These are phyloP conservation scores for Plectosphaerella plurivora DNA, from an alignment of 2,329 filamentous ascomycete genomes.

Conservation along the genomic window DNA sequence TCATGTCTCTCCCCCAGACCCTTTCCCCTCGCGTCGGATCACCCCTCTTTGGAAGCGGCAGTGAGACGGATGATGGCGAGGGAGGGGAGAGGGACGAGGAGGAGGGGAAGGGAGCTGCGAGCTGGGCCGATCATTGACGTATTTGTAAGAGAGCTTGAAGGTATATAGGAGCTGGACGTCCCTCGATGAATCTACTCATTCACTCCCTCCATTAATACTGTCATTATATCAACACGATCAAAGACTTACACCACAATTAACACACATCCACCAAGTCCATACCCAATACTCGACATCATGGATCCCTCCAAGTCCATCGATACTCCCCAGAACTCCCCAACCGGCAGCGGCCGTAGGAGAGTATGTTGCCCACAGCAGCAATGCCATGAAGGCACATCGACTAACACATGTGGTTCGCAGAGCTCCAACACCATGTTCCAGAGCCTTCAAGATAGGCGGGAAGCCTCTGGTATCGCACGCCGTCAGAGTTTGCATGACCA, in stretches of 20 bases:
- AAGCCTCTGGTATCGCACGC: constrained; percentile 38
- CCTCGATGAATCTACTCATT: not conserved
- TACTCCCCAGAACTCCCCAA: not conserved
- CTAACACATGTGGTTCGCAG: constrained; percentile 15
- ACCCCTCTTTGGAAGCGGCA: not conserved
- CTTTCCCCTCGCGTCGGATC: not conserved
- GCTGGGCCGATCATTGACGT: not conserved
- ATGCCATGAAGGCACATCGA: not conserved
- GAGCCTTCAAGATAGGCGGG: constrained; percentile 45
- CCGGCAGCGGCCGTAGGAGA: constrained; percentile 8
- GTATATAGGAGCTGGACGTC: not conserved
- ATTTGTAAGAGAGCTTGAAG: not conserved
- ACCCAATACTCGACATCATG: constrained; percentile 1
- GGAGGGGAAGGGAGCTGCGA: not conserved
- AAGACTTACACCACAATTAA: not conserved
- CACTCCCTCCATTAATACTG: too few relatives aligned
- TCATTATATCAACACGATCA: not conserved
- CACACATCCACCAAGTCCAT: not conserved
- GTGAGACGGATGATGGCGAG: not conserved
- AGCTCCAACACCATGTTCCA: constrained; percentile 48
- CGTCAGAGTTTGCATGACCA: constrained; percentile 54
- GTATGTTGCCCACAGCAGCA: not conserved
- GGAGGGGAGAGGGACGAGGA: not conserved
- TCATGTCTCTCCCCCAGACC: not conserved
- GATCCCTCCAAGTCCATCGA: constrained; percentile 9